A percentile compares a stretch with the other conserved stretches of the same genome.
phyloP scores from a whole-genome alignment of 441 rosid genomes.

The Pelargonium citronellum region DNA sequence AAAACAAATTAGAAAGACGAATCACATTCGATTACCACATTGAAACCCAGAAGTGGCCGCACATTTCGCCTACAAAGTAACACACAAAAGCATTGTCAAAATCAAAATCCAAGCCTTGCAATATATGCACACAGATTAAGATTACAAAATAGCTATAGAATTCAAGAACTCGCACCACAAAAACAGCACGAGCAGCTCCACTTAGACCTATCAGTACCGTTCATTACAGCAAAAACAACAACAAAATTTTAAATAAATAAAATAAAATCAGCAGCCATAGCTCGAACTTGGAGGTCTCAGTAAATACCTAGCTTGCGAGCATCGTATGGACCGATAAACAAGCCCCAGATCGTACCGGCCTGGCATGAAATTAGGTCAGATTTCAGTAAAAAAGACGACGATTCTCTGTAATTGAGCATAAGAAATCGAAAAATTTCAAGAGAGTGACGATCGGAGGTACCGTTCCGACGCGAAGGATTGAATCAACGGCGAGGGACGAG shows the following conservation, averaged over 20 bases:
- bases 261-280: background rate
- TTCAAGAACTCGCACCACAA: slow-evolving; percentile 41
- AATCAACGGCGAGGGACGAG: slow-evolving; percentile 63
- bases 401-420: too few relatives aligned
- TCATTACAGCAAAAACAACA: slow-evolving; percentile 8
- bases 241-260: background rate
- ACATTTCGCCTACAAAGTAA: slow-evolving; percentile 49
- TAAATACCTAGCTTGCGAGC: slow-evolving; percentile 52
- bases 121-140: background rate
- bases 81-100: background rate
- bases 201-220: slow-evolving; percentile 40
- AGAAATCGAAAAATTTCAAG: background rate
- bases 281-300: background rate
- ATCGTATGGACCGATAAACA: slow-evolving; percentile 54
- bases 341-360: slow-evolving; percentile 77
- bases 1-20: slow-evolving; percentile 1
- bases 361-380: slow-evolving; percentile 23
- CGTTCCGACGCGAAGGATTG: slow-evolving; percentile 58
- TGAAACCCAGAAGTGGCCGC: slow-evolving; percentile 50
- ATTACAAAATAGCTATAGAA: background rate
- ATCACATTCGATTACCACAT: slow-evolving; percentile 44
- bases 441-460: slow-evolving; percentile 25
- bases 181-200: slow-evolving; percentile 52
- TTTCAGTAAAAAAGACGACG: background rate
- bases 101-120: slow-evolving; percentile 4